Conservation (phyloP, 208 protist genomes). For the Acanthamoeba healyi region DNA sequence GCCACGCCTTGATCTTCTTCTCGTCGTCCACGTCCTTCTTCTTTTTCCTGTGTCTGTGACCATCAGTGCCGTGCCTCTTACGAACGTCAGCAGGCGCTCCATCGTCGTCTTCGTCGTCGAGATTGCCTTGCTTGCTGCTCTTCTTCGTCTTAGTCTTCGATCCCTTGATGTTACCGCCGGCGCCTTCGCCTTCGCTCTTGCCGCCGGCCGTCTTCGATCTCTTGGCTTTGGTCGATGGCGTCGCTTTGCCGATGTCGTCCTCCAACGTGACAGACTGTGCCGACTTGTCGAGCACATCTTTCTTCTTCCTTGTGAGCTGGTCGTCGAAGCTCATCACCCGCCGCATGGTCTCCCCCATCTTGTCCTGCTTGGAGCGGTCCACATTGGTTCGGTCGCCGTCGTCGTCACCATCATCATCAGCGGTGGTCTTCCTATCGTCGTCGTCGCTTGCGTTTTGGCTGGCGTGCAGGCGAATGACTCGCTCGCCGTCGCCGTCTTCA, state of each 20-base stretch:
- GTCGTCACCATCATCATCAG: neutral
- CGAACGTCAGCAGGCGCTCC: too few relatives aligned
- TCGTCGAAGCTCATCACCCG: constrained; percentile 25
- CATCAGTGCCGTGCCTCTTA: neutral
- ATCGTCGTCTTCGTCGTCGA: neutral
- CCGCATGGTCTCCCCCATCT: neutral
- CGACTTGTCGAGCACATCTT: neutral
- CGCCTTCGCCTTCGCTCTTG: constrained; percentile 21
- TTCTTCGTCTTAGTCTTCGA: neutral
- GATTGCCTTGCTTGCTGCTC: too few relatives aligned
- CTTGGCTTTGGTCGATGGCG: neutral
- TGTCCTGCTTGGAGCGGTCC: neutral
- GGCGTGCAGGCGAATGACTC: neutral
- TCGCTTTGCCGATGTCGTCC: neutral
- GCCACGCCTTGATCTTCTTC: neutral
- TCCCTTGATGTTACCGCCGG: neutral
- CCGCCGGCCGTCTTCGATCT: neutral
- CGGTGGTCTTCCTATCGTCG: neutral
- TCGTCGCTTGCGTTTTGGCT: neutral
- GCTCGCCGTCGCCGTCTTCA: neutral
- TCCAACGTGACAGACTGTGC: neutral
- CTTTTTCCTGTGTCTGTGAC: neutral
- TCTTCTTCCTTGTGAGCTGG: neutral
- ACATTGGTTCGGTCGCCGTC: neutral
- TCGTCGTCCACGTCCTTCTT: constrained; percentile 1